A percentile compares a stretch with the other conserved stretches of the same genome.
Conservation (phyloP, 805 yeast species). For the Lachancea fermentati region DNA sequence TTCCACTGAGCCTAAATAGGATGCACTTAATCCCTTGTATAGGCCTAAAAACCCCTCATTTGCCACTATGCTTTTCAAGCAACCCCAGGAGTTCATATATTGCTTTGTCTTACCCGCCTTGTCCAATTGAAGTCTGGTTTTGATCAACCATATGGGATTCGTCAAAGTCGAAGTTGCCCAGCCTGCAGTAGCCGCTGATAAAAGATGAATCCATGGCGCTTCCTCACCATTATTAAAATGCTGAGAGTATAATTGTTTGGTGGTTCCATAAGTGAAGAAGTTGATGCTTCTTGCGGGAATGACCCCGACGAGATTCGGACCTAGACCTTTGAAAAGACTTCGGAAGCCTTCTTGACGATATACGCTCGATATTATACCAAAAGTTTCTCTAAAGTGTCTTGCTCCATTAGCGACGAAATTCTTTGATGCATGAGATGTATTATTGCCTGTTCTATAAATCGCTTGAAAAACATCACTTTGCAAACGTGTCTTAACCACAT, state of each 20-base stretch:
- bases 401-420: slow-evolving; percentile 43
- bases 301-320: slow-evolving; percentile 95
- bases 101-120: slow-evolving; percentile 52
- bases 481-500: slow-evolving; percentile 89
- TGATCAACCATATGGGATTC: slow-evolving; percentile 95
- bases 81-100: slow-evolving; percentile 83
- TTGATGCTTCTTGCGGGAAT: slow-evolving; percentile 97
- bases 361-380: slow-evolving; percentile 61
- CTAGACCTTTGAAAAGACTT: slow-evolving; percentile 89
- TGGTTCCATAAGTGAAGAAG: slow-evolving; percentile 93
- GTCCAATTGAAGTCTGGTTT: slow-evolving; percentile 90
- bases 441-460: slow-evolving; percentile 37
- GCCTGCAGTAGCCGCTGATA: slow-evolving; percentile 89
- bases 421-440: slow-evolving; percentile 7
- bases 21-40: slow-evolving; percentile 89
- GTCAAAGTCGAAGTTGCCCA: slow-evolving; percentile 92
- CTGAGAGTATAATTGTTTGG: slow-evolving; percentile 67
- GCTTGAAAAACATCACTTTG: slow-evolving; percentile 80
- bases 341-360: slow-evolving; percentile 73
- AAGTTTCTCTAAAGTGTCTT: slow-evolving; percentile 79
- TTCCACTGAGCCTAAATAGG: slow-evolving; percentile 89
- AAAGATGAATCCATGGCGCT: slow-evolving; percentile 76
- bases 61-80: slow-evolving; percentile 59
- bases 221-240: slow-evolving; percentile 70
- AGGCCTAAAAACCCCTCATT: slow-evolving; percentile 77